phyloP scores from a whole-genome alignment of 2,329 filamentous ascomycete genomes.

The Ascomycota sp. region DNA sequence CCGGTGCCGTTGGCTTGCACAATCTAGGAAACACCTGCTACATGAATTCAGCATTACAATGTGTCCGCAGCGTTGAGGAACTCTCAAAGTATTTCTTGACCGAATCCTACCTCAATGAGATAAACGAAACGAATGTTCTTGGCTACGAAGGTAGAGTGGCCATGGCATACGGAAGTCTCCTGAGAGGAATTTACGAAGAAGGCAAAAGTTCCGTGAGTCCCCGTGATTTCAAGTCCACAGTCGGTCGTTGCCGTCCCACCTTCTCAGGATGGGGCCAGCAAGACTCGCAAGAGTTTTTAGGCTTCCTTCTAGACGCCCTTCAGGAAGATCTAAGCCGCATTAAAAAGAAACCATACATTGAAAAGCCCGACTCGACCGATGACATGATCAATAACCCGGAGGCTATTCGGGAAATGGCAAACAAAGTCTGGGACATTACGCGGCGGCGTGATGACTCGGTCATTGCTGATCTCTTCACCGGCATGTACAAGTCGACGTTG shows the following conservation, averaged over 20 bases:
- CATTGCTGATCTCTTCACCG: constrained; percentile 86
- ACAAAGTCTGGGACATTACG: constrained; percentile 80
- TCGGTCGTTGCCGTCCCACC: constrained; percentile 62
- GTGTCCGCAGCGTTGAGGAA: constrained; percentile 82
- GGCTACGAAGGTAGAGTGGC: constrained; percentile 75
- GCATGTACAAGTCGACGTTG: constrained; percentile 95
- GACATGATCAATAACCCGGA: constrained; percentile 73
- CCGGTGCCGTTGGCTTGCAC: constrained; percentile 63
- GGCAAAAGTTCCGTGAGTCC: constrained; percentile 53
- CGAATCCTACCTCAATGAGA: constrained; percentile 52
- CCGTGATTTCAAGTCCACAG: constrained; percentile 58
- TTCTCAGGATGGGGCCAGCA: constrained; percentile 94
- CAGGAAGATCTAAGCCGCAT: constrained; percentile 92
- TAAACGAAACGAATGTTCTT: constrained; percentile 71
- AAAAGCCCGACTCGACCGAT: constrained; percentile 94
- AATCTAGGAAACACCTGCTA: constrained; percentile 97
- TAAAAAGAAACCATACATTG: constrained; percentile 88
- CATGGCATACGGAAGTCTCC: constrained; percentile 56
- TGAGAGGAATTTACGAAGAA: constrained; percentile 61
- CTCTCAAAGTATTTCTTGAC: constrained; percentile 78
- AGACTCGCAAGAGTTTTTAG: constrained; percentile 91
- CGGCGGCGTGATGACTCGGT: constrained; percentile 85
- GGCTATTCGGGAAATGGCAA: constrained; percentile 67
- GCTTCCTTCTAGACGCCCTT: constrained; percentile 81
- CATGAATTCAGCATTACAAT: constrained; percentile 96